Evolutionary conservation across 2,329 filamentous ascomycete genomes (phyloP).

Genomic region (Apiospora marii): DNA sequence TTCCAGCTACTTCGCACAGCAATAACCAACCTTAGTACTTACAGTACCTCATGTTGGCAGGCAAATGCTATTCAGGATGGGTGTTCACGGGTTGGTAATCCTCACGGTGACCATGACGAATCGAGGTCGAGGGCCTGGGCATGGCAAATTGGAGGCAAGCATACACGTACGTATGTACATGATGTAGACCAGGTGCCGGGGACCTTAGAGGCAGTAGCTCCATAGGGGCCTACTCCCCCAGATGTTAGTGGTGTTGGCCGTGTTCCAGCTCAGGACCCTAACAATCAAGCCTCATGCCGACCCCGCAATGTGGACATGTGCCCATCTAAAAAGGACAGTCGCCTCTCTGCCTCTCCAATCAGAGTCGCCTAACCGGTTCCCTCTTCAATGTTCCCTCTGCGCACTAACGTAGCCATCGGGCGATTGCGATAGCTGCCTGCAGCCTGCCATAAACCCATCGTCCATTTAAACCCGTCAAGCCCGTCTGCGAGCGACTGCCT

Average conservation of each 20-base stretch:
- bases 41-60: neutral
- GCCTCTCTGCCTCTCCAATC: neutral
- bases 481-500: neutral
- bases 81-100: constrained; percentile 8
- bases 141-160: constrained; percentile 5
- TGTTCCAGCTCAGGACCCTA: constrained; percentile 12
- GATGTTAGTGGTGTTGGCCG: neutral
- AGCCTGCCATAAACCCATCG: constrained; percentile 4
- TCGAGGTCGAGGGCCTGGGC: neutral
- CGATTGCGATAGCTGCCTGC: constrained; percentile 18
- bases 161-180: neutral
- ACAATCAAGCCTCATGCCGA: neutral
- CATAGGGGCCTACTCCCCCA: neutral
- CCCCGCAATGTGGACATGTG: constrained; percentile 16
- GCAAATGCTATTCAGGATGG: neutral
- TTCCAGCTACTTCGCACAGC: neutral
- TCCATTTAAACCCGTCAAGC: constrained; percentile 15
- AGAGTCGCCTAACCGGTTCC: constrained; percentile 11
- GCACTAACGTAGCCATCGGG: neutral
- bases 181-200: constrained; percentile 5
- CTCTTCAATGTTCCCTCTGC: neutral
- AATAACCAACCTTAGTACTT: too few relatives aligned
- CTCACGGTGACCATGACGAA: neutral
- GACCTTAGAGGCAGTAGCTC: neutral
- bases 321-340: neutral